A percentile compares a stretch with the other conserved stretches of the same genome.
These are phyloP conservation scores for Leishmania guyanensis DNA, from an alignment of 208 protist genomes.

Conservation along the genomic window DNA sequence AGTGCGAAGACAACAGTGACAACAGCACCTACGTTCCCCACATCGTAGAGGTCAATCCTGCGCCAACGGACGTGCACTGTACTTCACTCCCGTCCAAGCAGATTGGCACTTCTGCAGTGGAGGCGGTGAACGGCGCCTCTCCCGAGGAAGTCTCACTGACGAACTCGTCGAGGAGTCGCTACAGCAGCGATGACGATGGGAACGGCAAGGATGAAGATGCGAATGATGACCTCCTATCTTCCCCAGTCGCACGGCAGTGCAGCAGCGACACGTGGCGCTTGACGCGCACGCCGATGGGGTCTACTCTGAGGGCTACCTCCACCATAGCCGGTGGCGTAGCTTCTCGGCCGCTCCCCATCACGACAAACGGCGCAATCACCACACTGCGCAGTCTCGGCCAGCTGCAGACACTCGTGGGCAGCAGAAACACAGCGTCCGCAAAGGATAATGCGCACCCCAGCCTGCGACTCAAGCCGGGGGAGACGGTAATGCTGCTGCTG, in stretches of 20 bases:
- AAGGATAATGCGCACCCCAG: conserved; percentile 12
- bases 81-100: not conserved
- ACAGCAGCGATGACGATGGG: not conserved
- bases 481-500: conserved; percentile 69
- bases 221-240: not conserved
- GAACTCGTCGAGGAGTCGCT: not conserved
- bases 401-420: conserved; percentile 37
- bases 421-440: conserved; percentile 15
- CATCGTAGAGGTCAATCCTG: not conserved
- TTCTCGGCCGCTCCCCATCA: not conserved
- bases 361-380: conserved; percentile 41
- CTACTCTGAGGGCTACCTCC: not conserved
- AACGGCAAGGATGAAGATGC: not conserved
- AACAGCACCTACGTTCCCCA: not conserved
- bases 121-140: conserved; percentile 3
- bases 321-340: not conserved
- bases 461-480: conserved; percentile 45
- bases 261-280: not conserved
- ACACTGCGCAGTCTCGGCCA: conserved; percentile 43
- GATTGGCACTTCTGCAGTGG: not conserved
- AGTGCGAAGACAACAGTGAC: not conserved
- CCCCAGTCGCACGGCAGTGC: not conserved
- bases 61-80: not conserved
- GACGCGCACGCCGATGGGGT: not conserved
- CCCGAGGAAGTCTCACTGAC: not conserved